Evolutionary conservation across 2,329 filamentous ascomycete genomes (phyloP).

Genomic region (Aspergillus piperis): DNA sequence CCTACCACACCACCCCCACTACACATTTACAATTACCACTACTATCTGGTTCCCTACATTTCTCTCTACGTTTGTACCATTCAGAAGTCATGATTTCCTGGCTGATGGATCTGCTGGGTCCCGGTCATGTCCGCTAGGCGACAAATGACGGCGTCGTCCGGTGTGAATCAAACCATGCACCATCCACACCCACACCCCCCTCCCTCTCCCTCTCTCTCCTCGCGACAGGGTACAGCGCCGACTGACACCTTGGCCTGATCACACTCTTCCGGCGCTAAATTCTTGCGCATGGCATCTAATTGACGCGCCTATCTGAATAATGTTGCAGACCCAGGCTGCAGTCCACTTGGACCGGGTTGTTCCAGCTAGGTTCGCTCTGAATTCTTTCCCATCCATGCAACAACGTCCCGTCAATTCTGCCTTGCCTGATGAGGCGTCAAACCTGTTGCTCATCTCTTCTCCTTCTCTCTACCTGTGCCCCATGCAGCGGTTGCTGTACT

Average conservation of each 20-base stretch:
- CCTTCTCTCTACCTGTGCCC: conserved; percentile 19
- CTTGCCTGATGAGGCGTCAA: conserved; percentile 37
- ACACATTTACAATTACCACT: background rate
- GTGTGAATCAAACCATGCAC: conserved; percentile 13
- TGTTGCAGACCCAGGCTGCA: conserved; percentile 31
- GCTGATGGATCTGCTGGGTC: background rate
- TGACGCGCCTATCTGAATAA: conserved; percentile 27
- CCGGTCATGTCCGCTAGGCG: background rate
- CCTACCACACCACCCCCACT: conserved; percentile 3
- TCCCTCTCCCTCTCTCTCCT: background rate
- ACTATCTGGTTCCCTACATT: background rate
- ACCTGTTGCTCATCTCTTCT: conserved; percentile 27
- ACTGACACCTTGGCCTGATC: conserved; percentile 29
- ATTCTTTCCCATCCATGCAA: conserved; percentile 28
- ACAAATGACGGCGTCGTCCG: conserved; percentile 9
- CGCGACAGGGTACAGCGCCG: conserved; percentile 13
- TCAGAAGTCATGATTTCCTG: background rate
- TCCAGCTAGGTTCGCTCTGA: conserved; percentile 20
- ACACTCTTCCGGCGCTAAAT: conserved; percentile 34
- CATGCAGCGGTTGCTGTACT: conserved; percentile 29
- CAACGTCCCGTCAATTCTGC: conserved; percentile 35
- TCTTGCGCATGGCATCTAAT: conserved; percentile 25
- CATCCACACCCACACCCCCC: background rate
- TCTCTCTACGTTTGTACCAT: background rate
- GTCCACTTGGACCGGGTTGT: conserved; percentile 28